Conservation (phyloP, 768 basidiomycete genomes). For the Auricularia sp. region DNA sequence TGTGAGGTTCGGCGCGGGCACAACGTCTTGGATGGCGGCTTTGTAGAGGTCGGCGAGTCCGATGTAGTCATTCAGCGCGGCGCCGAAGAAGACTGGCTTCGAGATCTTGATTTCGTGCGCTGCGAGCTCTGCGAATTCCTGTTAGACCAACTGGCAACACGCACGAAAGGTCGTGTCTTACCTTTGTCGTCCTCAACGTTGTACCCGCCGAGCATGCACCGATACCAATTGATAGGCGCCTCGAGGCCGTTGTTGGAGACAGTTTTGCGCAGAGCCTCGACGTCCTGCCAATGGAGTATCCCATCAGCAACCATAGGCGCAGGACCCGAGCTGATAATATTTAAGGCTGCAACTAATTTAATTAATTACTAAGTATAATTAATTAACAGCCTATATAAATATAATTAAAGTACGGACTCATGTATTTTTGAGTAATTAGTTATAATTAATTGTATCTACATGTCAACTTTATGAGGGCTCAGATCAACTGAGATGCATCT, state of each 20-base stretch:
- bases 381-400: no score
- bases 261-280: conserved; percentile 10
- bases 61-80: conserved; percentile 24
- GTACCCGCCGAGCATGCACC: conserved; percentile 16
- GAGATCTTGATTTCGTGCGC: conserved; percentile 15
- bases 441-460: no score
- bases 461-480: no score
- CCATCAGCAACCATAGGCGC: no score
- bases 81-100: conserved; percentile 29
- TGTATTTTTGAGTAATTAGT: no score
- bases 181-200: conserved; percentile 26
- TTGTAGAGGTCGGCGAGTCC: conserved; percentile 14
- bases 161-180: conserved; percentile 20
- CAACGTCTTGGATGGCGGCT: conserved; percentile 8
- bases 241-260: conserved; percentile 21
- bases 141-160: conserved; percentile 6
- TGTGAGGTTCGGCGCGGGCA: conserved; percentile 18
- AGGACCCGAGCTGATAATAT: no score
- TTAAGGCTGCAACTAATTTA: no score
- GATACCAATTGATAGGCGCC: conserved; percentile 29
- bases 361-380: no score
- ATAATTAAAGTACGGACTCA: no score
- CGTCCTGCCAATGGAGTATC: conserved; percentile 16
- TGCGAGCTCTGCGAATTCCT: not conserved
- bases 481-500: no score